Base-by-base conservation (phyloP, 129 eudicot genomes). In the Glebionis coronaria region DNA sequence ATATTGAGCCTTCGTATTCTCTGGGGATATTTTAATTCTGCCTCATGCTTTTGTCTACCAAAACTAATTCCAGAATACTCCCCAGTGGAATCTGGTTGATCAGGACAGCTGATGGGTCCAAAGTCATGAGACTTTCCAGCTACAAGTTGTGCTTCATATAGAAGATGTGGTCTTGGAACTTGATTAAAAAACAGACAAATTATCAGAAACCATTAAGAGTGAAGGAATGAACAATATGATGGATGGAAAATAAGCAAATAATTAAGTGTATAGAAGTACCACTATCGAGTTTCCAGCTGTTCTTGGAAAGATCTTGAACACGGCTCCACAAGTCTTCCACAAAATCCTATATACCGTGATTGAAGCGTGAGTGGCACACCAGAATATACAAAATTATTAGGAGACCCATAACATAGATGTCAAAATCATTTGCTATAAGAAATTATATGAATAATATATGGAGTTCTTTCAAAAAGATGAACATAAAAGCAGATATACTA, bases 281-380 rank as follows among this genome's bases (percentile, higher is more conserved):
- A 81, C 98, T 88, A 65, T 86, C 97, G 77, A 89, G 81, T 81
- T 93, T 88, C 98, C 98, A 93, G 58, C 86, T 88, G 65, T 73
- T 89, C 81, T 75, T 86, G 62, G 95, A 84, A 35, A 93, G 90
- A 72, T 88, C 90, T 69, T 86, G 98, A 69, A 93, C 79, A 44
- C 95, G 89, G 65, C 82, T 67, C 97, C 98, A 93, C 23, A 93
- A 77, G 73, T 93, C 98, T 84, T 93, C 98, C 88, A 93, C 76
- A 73, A 80, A 86, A 82, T 89, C 98, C 98, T 93, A 70, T 15
- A 70, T n/a, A 23, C 25, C 20, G 38, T 21, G 35, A 46, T 23
- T 19, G 12, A 62, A 46, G 47, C 21, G 42, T 35, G 10, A 35
- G 42, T 35, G 42, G 42, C 42, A 35, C 9, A 35, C 42, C 42